Evolutionary conservation across 2,329 filamentous ascomycete species (phyloP), one percentile per base, ranked within the genome.

Genomic region (Alternaria sp.): DNA sequence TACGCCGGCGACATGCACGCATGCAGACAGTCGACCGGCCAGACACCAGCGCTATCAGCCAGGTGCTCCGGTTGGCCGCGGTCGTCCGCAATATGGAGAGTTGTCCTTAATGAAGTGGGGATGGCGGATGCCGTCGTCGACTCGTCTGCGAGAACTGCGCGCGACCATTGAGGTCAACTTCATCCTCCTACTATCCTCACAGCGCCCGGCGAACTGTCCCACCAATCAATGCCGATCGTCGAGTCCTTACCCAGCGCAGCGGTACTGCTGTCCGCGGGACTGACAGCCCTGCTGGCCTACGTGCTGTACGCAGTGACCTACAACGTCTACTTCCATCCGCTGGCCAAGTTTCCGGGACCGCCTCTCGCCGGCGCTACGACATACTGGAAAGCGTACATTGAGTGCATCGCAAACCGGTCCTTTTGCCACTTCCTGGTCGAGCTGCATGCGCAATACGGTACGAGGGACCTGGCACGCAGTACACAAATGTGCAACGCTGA

Each of bases 331-430:
- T 79, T 84, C 57, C 80, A 83, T 40, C 82, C 82, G 3, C 71
- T 84, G 6, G 71, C 78, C 49, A 76, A 77, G 28, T 82, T 79
- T 57, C 82, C 82, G 13, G 83, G 82, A 6, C 82, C 83, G 26
- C 68, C 55, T 5, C 25, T 70, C 10, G 74, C 74, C n/a, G 59
- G 62, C 11, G 57, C 57, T 45, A 73, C 72, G 10, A 63, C 58
- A 1, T 72, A 70, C 65, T 77, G 74, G 74, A 75, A 76, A 44
- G 74, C 71, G 3, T 77, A 75, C 43, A 57, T 71, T 9, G 72
- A 76, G 59, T 74, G 71, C 45, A 62, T 77, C 36, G 65, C 61
- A 13, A 69, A 70, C 51, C 69, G 67, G 21, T 76, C 74, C 15
- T 76, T 77, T 55, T 73, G 69, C 59, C 71, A 77, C 57, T 61